A percentile compares a stretch with the other conserved stretches of the same genome.
Evolutionary conservation across 768 basidiomycete species (phyloP).

Genomic region (Boletus speciosus): DNA sequence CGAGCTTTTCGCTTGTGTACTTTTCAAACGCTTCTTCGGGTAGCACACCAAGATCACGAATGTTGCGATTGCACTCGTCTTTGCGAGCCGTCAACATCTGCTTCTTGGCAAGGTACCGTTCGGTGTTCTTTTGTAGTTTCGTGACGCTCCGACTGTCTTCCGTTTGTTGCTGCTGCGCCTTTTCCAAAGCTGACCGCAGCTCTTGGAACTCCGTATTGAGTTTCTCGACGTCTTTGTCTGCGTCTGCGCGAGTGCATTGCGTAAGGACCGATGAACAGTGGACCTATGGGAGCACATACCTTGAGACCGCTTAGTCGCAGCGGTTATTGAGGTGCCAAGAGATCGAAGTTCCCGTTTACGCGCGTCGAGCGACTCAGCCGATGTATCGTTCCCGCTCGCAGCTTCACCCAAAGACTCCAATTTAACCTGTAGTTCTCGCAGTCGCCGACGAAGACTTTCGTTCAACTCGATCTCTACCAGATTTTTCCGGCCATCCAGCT

Average conservation of each 20-base stretch:
- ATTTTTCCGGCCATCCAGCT: constrained; percentile 70
- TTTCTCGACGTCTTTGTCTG: constrained; percentile 72
- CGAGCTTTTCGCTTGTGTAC: constrained; percentile 84
- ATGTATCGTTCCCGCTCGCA: constrained; percentile 51
- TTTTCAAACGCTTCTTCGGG: constrained; percentile 98
- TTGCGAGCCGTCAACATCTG: constrained; percentile 81
- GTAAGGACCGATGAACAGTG: neutral
- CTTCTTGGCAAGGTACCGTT: constrained; percentile 89
- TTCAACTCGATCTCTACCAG: constrained; percentile 89
- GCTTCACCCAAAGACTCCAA: constrained; percentile 72
- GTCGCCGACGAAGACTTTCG: constrained; percentile 77
- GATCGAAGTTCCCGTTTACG: constrained; percentile 65
- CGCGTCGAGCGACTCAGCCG: constrained; percentile 64
- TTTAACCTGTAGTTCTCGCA: constrained; percentile 73
- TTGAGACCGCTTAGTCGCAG: constrained; percentile 59
- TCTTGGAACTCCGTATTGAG: constrained; percentile 63
- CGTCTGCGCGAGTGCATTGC: constrained; percentile 37
- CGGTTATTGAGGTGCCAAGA: constrained; percentile 63
- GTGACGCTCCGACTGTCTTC: constrained; percentile 86
- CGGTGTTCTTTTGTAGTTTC: constrained; percentile 92
- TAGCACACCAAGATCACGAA: constrained; percentile 92
- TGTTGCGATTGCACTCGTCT: constrained; percentile 93
- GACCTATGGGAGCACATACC: constrained; percentile 33
- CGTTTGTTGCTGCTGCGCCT: constrained; percentile 72
- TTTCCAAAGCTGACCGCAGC: constrained; percentile 61